Evolutionary conservation across 257 asterid genomes (phyloP), one percentile per base, ranked within the genome.

Genomic region (Mentha longifolia): DNA sequence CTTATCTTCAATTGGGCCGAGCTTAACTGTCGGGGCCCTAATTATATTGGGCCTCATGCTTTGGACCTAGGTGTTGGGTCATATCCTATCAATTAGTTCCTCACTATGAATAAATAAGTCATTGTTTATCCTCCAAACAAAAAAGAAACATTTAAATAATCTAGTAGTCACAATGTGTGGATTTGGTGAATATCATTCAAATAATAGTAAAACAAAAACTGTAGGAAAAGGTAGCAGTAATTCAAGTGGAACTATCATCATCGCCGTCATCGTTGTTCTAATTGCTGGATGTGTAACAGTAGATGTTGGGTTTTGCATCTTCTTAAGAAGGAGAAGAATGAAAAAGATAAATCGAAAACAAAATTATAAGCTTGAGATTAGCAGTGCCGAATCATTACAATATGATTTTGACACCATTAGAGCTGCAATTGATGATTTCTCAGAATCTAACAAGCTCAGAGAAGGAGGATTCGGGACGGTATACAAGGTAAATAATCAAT

Each of bases 91-190:
- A n/a, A n/a, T n/a, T n/a, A n/a, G n/a, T n/a, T n/a, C n/a, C 28
- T 25, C 1, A 25, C 2, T 25, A 1, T 2, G 2, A 25, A 25
- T 2, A 25, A 25, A 25, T 25, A 25, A 25, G 2, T 25, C 2
- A 25, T 25, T 25, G 1, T 25, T 25, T 2, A 25, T 25, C 2
- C 1, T 25, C 2, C 2, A 25, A 1, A 25, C 2, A 25, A 2
- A 25, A 25, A 25, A 1, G 28, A 25, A 1, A 25, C 2, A 2
- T 2, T 25, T 1, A 25, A 25, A 25, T 25, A 2, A 25, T 2
- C 1, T 25, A 2, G 28, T 2, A 25, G 1, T 1, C 2, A 2
- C 1, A 2, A 2, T 1, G 1, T 2, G 2, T 25, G 2, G 1
- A 25, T 25, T 25, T 25, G 1, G 28, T 25, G 28, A 25, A 25